Evolutionary conservation across 2,329 filamentous ascomycete genomes (phyloP).

Genomic region (Erysiphe pisi): DNA sequence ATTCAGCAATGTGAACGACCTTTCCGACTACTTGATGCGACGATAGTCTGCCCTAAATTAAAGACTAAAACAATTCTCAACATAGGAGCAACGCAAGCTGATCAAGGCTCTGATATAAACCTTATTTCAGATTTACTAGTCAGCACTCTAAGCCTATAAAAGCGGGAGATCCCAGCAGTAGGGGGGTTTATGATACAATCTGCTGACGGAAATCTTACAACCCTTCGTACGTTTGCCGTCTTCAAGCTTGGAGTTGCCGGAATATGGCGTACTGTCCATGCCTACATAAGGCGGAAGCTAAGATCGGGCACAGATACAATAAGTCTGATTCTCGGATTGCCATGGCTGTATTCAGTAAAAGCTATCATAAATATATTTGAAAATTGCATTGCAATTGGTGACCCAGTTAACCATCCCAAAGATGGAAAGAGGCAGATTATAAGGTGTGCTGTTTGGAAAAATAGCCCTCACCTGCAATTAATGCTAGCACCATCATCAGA

Average conservation of each 20-base stretch:
- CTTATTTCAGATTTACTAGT: slow-evolving; percentile 1
- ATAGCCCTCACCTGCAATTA: not conserved
- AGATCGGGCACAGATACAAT: slow-evolving; percentile 9
- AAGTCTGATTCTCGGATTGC: not conserved
- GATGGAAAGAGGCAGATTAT: slow-evolving; percentile 4
- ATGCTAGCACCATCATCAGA: slow-evolving; percentile 17
- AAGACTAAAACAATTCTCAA: not conserved
- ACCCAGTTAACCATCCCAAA: slow-evolving; percentile 5
- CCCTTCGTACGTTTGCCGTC: slow-evolving; percentile 2
- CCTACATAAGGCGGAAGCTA: not conserved
- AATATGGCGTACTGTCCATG: slow-evolving; percentile 10
- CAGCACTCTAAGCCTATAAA: not conserved
- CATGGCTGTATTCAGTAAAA: slow-evolving; percentile 11
- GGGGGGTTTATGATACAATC: slow-evolving; percentile 16
- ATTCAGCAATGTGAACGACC: not conserved
- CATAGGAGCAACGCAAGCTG: not conserved
- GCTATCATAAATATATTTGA: slow-evolving; percentile 8
- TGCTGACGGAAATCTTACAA: slow-evolving; percentile 15
- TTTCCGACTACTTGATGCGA: not conserved
- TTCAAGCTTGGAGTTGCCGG: slow-evolving; percentile 8
- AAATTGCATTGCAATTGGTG: slow-evolving; percentile 22
- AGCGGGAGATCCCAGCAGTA: not conserved
- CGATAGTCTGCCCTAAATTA: slow-evolving; percentile 3
- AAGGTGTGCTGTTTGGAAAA: slow-evolving; percentile 20
- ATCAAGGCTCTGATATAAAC: slow-evolving; percentile 16